Evolutionary conservation across 108 stramenopile species (phyloP).

Genomic region (Pseudonitzschia multiseries): DNA sequence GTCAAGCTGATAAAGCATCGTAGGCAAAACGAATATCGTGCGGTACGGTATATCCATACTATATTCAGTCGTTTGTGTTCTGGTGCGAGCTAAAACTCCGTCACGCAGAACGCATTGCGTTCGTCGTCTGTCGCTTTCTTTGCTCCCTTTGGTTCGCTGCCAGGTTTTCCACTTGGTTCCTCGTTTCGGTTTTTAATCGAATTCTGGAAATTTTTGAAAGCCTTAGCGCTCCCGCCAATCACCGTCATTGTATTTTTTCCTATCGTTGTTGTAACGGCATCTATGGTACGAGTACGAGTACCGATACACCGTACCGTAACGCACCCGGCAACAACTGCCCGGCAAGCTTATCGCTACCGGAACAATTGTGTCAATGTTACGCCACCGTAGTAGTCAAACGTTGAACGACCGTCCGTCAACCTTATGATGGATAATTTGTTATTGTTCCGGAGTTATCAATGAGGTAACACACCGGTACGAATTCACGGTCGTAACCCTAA

Average conservation of each 20-base stretch:
- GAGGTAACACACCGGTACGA: too few species aligned
- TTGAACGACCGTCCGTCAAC: not conserved
- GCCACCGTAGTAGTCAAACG: not conserved
- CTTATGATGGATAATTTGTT: not conserved
- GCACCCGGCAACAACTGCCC: too few species aligned
- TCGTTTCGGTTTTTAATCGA: not conserved
- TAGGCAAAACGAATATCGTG: not conserved
- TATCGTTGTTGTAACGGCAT: not conserved
- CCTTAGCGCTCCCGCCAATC: not conserved
- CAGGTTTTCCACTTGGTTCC: too few species aligned
- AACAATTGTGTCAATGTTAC: not conserved
- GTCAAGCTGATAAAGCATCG: not conserved
- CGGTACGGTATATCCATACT: not conserved
- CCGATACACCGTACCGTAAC: too few species aligned
- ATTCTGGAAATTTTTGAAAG: not conserved
- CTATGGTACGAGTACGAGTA: too few species aligned
- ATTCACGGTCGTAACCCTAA: too few species aligned
- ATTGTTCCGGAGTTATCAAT: not conserved
- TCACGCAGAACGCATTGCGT: not conserved
- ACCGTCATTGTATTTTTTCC: not conserved
- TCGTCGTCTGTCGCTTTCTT: not conserved
- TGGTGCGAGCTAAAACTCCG: not conserved
- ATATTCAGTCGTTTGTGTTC: slow-evolving; percentile 3
- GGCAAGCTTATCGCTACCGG: not conserved
- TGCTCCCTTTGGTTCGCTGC: not conserved